Base-by-base conservation (phyloP, 2,329 filamentous ascomycete species). In the Tolypocladium inflatum region DNA sequence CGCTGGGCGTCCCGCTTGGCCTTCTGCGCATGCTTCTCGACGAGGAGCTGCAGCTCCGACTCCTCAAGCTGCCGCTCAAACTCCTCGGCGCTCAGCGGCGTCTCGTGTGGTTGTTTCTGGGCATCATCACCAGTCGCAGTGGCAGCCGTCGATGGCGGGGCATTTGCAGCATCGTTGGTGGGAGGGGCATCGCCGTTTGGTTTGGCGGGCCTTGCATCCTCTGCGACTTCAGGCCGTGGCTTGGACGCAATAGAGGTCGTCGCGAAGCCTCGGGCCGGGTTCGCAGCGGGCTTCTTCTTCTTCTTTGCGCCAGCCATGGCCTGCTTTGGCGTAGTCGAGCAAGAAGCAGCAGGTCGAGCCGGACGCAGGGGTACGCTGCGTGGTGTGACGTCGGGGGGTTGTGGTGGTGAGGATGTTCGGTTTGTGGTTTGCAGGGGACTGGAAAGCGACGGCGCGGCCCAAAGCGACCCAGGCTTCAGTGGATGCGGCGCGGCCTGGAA, bases 161-260 rank as follows among this genome's bases (percentile, higher is more conserved):
- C 58, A 59, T 67, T 63, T 58, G 64, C 62, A 59, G 68, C 62
- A 39, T 65, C 61, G 58, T 58, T 57, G 45, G 63, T 59, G 50
- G 66, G 67, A 64, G 68, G 67, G 65, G 67, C 66, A 66, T 64
- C 59, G 59, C 60, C 65, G 51, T 63, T 57, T 64, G 68, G 65
- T 68, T 62, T 61, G 63, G 64, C 66, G 53, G 64, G 56, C 52
- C 67, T 68, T 57, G 65, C 59, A 42, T 73, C 73, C 61, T 79
- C 76, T 55, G 70, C 63, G 45, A 67, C 70, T 60, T 93, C 91
- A 52, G 82, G 78, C 70, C 90, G 82, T 10, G 85, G 80, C 66
- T 92, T 96, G 30, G 91, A 95, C 50, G 91, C 90, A 60, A 96
- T 82, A 1, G 93, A 97, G 15, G 90, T 95, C 6, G 94, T 99